Evolutionary conservation across 208 protist genomes (phyloP), one percentile per base, ranked within the genome.

Genomic region (Wallacemonas rigidus): DNA sequence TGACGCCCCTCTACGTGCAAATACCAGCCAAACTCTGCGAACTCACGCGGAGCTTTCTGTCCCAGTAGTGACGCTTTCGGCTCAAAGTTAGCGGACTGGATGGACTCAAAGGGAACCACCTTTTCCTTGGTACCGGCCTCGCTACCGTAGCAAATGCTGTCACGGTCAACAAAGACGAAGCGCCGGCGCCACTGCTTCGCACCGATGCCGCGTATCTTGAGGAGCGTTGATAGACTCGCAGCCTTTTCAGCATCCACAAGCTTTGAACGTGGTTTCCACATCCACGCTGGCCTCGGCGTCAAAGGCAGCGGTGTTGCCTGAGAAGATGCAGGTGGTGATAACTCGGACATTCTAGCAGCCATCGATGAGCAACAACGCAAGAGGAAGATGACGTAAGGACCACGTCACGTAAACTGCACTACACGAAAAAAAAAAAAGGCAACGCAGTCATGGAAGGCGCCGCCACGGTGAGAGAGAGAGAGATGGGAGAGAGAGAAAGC

Each of bases 181-280:
- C 87, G 84, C 4, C 82, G 76, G 43, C 84, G 78, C 87, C 87
- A 92, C 41, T 80, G 67, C 17, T 72, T 70, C 2, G 83, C 83
- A 5, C 87, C 84, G 56, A 88, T 61, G 64, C 80, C 63, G 38
- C 86, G 79, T 7, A 88, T 55, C 48, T 76, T 77, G 45, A 85
- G 65, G 51, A 87, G 75, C 2, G 70, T 77, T 38, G 72, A 63
- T 3, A 70, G 53, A 40, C 57, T 70, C 17, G 68, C 58, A 41
- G 72, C 17, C 44, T 71, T 72, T 38, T 81, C 70, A 14, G 63
- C 68, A 67, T 77, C 74, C 40, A 77, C 53, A 26, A 83, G 71
- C 51, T 83, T 88, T 1, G 86, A 91, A 15, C 83, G 80, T 9
- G 87, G 83, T 74, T 92, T 92, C 87, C 83, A 89, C 87, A 89